phyloP scores from a whole-genome alignment of 305 asterid genomes.

The Fraxinus xanthoxyloides region DNA sequence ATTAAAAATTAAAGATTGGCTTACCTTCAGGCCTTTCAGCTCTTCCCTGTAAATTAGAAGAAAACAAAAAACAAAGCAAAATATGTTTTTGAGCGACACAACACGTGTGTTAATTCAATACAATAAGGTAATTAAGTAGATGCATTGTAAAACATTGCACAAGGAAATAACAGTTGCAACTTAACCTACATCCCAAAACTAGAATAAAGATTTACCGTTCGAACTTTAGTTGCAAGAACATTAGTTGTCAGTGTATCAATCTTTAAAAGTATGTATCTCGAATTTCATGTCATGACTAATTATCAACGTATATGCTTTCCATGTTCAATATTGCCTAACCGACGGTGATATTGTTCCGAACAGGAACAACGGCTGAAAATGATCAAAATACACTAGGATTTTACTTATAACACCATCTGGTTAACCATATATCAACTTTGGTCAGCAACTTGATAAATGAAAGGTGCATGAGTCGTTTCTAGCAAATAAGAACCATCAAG shows the following conservation, averaged over 20 bases:
- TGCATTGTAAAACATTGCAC: not conserved
- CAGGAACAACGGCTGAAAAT: not conserved
- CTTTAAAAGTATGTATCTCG: not conserved
- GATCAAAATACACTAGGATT: not conserved
- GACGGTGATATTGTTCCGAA: not conserved
- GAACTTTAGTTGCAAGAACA: not conserved
- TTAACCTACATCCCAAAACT: not conserved
- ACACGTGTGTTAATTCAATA: not conserved
- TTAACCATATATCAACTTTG: not conserved
- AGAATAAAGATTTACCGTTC: not conserved
- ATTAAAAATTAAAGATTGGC: not conserved
- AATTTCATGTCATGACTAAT: not conserved
- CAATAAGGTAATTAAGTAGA: not conserved
- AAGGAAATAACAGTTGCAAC: not conserved
- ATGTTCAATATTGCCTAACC: not conserved
- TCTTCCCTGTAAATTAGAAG: constrained; percentile 55
- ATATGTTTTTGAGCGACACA: not conserved
- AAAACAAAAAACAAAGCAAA: not conserved
- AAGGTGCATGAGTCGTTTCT: not conserved
- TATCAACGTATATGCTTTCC: not conserved
- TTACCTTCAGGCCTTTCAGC: constrained; percentile 61
- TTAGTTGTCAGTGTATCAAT: not conserved
- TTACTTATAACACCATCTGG: not conserved
- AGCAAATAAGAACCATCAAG: not conserved
- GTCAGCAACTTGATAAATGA: not conserved